Evolutionary conservation across 805 yeast species (phyloP).

Genomic region (Tetrapisispora taiwanensis): DNA sequence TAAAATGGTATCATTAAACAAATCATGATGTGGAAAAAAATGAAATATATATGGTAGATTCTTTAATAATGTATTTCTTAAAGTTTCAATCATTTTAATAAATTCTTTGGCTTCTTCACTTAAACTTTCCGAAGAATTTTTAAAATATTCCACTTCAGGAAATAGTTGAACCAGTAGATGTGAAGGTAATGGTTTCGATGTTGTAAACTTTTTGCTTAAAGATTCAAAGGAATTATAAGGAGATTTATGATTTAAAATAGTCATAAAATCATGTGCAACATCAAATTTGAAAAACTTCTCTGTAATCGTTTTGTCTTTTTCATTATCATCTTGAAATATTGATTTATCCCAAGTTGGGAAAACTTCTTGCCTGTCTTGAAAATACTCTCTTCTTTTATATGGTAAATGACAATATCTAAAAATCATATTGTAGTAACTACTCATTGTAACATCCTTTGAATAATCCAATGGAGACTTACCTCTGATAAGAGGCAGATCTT

Average conservation of each 20-base stretch:
- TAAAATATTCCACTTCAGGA: conserved; percentile 24
- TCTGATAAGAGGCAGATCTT: conserved; percentile 19
- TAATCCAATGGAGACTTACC: conserved; percentile 22
- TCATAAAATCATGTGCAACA: conserved; percentile 19
- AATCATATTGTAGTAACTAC: conserved; percentile 19
- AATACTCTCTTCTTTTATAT: conserved; percentile 22
- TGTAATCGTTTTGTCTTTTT: background rate
- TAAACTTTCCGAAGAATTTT: conserved; percentile 8
- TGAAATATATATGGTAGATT: conserved; percentile 22
- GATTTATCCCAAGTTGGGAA: conserved; percentile 12
- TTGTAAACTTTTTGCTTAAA: background rate
- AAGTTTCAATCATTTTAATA: conserved; percentile 13
- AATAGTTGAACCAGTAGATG: conserved; percentile 19
- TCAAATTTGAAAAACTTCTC: conserved; percentile 12
- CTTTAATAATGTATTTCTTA: conserved; percentile 16
- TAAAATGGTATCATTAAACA: conserved; percentile 19
- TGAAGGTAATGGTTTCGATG: conserved; percentile 7
- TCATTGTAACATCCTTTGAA: conserved; percentile 24
- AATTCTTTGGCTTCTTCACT: conserved; percentile 12
- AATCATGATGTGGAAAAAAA: conserved; percentile 25
- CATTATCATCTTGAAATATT: conserved; percentile 4
- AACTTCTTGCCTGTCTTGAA: conserved; percentile 10
- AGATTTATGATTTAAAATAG: conserved; percentile 14
- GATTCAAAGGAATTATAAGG: conserved; percentile 7
- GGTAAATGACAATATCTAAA: conserved; percentile 26